phyloP scores from a whole-genome alignment of 1,284 basidiomycete species.

The Fomitopsis palustris region DNA sequence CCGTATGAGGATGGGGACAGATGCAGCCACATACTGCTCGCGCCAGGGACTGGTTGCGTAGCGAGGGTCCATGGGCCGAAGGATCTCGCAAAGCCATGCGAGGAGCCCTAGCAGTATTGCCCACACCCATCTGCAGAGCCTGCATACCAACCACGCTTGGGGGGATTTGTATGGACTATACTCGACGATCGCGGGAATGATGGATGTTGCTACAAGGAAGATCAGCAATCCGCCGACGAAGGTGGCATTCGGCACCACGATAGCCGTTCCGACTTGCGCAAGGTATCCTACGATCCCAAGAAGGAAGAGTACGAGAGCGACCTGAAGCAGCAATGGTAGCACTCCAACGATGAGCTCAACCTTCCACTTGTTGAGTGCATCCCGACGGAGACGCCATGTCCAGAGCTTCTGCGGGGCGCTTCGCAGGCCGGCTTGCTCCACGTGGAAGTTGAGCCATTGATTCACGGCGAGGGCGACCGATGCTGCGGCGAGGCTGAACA shows the following conservation, averaged over 20 bases:
- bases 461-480: not conserved
- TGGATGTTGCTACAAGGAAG: not conserved
- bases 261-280: not conserved
- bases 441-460: constrained; percentile 2
- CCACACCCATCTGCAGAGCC: not conserved
- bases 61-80: not conserved
- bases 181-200: not conserved
- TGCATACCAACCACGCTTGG: not conserved
- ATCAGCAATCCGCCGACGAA: not conserved
- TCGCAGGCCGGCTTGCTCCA: not conserved
- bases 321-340: constrained; percentile 4
- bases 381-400: not conserved
- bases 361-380: constrained; percentile 1
- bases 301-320: constrained; percentile 7
- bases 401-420: not conserved
- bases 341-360: not conserved
- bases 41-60: too few species aligned
- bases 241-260: not conserved
- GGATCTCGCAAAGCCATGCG: not conserved
- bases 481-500: constrained; percentile 1
- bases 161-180: constrained; percentile 2
- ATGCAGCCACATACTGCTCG: not conserved
- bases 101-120: not conserved
- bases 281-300: constrained; percentile 3
- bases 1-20: not conserved